These are phyloP conservation scores for Haplosporangium sp. DNA, from an alignment of 371 early-diverging fungal species.

Conservation along the genomic window DNA sequence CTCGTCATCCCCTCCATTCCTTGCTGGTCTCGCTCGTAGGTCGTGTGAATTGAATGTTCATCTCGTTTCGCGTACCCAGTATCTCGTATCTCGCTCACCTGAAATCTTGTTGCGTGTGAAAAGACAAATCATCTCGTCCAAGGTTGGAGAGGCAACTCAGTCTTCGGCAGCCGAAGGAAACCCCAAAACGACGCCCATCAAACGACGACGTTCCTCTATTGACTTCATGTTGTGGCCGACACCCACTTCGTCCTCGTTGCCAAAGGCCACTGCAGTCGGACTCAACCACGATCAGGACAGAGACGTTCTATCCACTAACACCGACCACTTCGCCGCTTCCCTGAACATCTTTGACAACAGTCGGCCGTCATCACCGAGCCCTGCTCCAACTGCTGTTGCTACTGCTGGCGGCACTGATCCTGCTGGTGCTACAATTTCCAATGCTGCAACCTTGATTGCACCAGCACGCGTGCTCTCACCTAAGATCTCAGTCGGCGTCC, in stretches of 20 bases:
- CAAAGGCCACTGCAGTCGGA: constrained; percentile 28
- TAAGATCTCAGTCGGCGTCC: constrained; percentile 27
- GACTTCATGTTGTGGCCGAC: constrained; percentile 29
- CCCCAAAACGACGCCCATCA: neutral
- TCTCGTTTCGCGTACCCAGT: no score
- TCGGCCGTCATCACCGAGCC: constrained; percentile 16
- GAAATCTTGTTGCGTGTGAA: no score
- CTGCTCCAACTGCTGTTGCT: constrained; percentile 14
- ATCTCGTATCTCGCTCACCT: no score
- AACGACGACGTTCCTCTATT: constrained; percentile 8
- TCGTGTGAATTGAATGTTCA: no score
- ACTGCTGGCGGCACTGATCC: neutral
- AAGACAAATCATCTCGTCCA: no score
- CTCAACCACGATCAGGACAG: constrained; percentile 9
- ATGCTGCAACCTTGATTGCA: constrained; percentile 2
- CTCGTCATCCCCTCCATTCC: no score
- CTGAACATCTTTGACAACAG: constrained; percentile 46
- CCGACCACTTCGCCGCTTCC: constrained; percentile 13
- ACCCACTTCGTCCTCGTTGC: constrained; percentile 13
- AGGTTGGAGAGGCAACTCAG: no score
- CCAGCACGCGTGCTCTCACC: constrained; percentile 32
- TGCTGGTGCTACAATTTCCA: neutral
- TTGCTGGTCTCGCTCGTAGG: no score
- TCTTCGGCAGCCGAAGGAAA: no score
- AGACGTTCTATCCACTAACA: constrained; percentile 21